Base-by-base conservation (phyloP, 768 basidiomycete species). In the Podaxis sp. region DNA sequence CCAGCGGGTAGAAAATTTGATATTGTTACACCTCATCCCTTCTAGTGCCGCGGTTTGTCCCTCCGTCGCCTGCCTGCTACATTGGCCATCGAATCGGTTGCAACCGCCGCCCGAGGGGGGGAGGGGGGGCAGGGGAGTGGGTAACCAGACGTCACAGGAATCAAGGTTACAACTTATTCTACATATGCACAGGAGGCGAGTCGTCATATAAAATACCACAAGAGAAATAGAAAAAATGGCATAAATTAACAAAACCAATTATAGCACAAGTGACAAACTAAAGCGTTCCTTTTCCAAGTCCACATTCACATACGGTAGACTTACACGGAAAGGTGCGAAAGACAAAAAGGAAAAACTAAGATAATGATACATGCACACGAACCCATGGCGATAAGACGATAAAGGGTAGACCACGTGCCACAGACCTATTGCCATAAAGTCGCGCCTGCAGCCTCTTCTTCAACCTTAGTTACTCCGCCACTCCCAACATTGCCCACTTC, bases 201-300 rank as follows among this genome's bases (percentile, higher is more conserved):
- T 17, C 20, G 52, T 37, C 7, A 40, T 28, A 36, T 53, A 33
- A 41, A 56, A 49, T 20, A 60, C 24, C 41, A 55, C 7, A 30
- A 49, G 10, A 56, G 44, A 53, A 38, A 24, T 40, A 44, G 56
- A 36, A 50, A 44, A 40, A 41, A 17, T 30, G n/a, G 26, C 24
- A 62, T 22, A 24, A 48, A 30, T 33, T 28, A 56, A 63, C 26
- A 62, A 56, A 57, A 65, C 2, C 52, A 63, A 46, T 17, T 22
- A 46, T 46, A 46, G 10, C 44, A 46, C 44, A 10, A 33, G 33
- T 8, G n/a, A n/a, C 44, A 46, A n/a, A 17, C 15, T 6, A 46
- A 51, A 60, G 56, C 64, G 60, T 64, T 12, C 65, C 58, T 20
- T 41, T 44, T 12, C n/a, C 61, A 59, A 66, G 55, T 58, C 62